These are phyloP conservation scores for Lignosus rhinocerotis DNA, from an alignment of 1,284 basidiomycete genomes.

Conservation along the genomic window DNA sequence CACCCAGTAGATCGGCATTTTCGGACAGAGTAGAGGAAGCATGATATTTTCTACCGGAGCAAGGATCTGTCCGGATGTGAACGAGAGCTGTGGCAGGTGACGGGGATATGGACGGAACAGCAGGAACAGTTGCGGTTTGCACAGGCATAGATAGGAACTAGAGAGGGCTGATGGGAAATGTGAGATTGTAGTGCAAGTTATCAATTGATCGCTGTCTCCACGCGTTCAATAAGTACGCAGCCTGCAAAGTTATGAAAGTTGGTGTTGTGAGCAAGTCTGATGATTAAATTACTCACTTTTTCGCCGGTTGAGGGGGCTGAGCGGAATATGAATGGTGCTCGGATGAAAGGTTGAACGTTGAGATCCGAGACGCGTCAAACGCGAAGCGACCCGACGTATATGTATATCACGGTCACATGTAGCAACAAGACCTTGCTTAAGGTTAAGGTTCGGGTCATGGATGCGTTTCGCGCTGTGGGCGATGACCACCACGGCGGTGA, in stretches of 20 bases:
- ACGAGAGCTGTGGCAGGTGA: conserved; percentile 1
- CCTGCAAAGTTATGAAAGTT: background rate
- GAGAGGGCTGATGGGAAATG: background rate
- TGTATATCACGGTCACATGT: conserved; percentile 18
- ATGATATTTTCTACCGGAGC: conserved; percentile 32
- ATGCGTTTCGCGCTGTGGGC: conserved; percentile 5
- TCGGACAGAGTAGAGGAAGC: conserved; percentile 24
- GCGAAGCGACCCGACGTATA: background rate
- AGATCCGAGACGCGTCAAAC: conserved; percentile 3
- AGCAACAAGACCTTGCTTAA: background rate
- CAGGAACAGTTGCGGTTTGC: background rate
- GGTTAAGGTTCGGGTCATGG: conserved; percentile 12
- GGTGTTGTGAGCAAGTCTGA: background rate
- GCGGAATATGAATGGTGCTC: background rate
- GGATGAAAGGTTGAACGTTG: background rate
- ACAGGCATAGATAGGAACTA: conserved; percentile 1
- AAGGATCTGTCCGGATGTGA: conserved; percentile 21
- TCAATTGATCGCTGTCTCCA: background rate
- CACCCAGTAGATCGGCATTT: conserved; percentile 24
- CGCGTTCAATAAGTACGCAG: background rate
- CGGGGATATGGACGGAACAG: background rate
- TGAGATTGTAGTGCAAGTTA: background rate
- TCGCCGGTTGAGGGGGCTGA: background rate
- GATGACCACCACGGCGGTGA: conserved; percentile 4
- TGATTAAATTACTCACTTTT: too few relatives aligned